Base-by-base conservation (phyloP, 495 filamentous ascomycete species). In the Pseudoneurospora amorphoporcata region DNA sequence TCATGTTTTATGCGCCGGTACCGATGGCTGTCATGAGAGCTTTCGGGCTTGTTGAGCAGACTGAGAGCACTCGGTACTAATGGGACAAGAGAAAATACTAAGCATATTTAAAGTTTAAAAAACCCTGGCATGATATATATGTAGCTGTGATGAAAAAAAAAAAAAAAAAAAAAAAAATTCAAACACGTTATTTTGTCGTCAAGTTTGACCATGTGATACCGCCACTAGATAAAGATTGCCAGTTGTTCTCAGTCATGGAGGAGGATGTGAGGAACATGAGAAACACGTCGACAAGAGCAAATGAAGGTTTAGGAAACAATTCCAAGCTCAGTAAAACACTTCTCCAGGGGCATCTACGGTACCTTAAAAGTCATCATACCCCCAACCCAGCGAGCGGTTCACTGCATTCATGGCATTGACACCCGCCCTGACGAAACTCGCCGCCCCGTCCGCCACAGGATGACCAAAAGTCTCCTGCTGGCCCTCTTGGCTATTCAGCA, bases 1-100 rank as follows among this genome's bases (percentile, higher is more conserved):
- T 90, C 38, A 79, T 88, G 77, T 84, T 82, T 29, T 88, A 83
- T 53, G 78, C 84, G 3, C 82, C 85, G 12, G 87, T 92, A 12
- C 78, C 86, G 10, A 77, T 91, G 12, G 90, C 91, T 3, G 86
- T 91, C 16, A 82, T 91, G 77, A 84, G 90, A 70, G 86, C 90
- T 1, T 94, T 94, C 75, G 87, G 76, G 12, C 42, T 69, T 29
- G 68, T 39, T 29, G 70, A 45, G 0, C 16, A 71, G 19, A 4
- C 68, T 10, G 40, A 70, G 19, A 2, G 8, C 4, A 71, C 3
- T 6, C 38, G 35, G 47, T 17, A 39, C 2, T 61, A 0, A 65
- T n/a, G 42, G 47, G 19, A 35, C 14, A n/a, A 19, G 8, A 7
- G 42, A 41, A 41, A 65, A 9, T 40, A 37, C 8, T 35, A 70